Base-by-base conservation (phyloP, 1,284 basidiomycete genomes). In the Ustanciosporium gigantosporum region DNA sequence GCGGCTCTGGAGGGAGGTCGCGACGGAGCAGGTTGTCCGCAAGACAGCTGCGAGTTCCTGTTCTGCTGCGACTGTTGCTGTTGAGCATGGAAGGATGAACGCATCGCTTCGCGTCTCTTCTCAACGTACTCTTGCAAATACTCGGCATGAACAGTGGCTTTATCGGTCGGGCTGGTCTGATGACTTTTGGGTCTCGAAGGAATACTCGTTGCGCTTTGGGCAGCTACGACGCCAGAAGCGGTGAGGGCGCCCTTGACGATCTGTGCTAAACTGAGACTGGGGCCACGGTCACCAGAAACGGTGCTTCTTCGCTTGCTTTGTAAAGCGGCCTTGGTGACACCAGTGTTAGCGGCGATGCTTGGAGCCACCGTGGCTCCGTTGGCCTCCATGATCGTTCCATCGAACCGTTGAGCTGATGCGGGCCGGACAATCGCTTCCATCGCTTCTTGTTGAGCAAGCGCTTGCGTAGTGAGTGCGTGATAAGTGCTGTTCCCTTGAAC, bases 281-380 rank as follows among this genome's bases (percentile, higher is more conserved):
- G 47, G 6, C 40, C 52, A 2, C 50, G 60, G 25, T 65, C 60
- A 29, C 53, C 60, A 5, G 60, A 65, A 13, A 58, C 49, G 23
- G 60, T 65, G 44, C 60, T 65, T 11, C 60, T 49, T 11, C 60
- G 53, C 34, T 65, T 65, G 44, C 60, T 57, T 41, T 65, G 60
- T 36, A 53, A 17, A 27, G 59, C 59, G 3, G 59, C 47, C 36
- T 56, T 62, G 25, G 58, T 55, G 16, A 45, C 44, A n/a, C 52
- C 48, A 6, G 34, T 48, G 41, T 41, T 52, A 1, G 59, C 42
- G 8, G 53, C 48, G 32, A 62, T 56, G 41, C 46, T 48, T 5
- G 58, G 46, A 1, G 51, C 51, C 14, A 50, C 51, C 14, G 46
- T 55, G 9, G 46, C 22, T 9, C 34, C 42, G 25, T 61, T 61